Percentiles rank a stretch among this genome's conserved stretches.
Evolutionary conservation across 1,139 yeast species (phyloP).

Genomic region (Hyphopichia wangnamkhiaoensis): DNA sequence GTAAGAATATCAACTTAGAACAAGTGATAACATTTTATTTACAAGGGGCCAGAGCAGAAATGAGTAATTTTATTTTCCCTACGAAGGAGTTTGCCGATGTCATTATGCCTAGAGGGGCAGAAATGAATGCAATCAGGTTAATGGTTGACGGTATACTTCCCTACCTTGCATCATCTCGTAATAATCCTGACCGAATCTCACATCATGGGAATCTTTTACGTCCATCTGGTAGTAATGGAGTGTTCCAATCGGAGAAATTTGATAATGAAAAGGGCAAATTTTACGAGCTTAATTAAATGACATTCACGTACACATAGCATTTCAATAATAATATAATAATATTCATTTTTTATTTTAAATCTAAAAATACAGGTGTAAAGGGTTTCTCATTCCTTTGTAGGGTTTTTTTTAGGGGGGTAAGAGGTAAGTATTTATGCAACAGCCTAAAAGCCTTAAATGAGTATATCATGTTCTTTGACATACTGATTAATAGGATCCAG

Average conservation of each 20-base stretch:
- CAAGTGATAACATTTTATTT: conserved; percentile 60
- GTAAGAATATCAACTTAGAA: conserved; percentile 39
- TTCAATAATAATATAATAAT: background rate
- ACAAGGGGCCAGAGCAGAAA: conserved; percentile 70
- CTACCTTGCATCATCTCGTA: conserved; percentile 31
- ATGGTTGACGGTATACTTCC: conserved; percentile 72
- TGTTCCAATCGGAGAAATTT: conserved; percentile 42
- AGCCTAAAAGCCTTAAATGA: too few species aligned
- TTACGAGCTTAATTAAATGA: conserved; percentile 42
- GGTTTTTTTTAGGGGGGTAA: too few species aligned
- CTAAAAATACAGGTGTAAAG: conserved; percentile 3
- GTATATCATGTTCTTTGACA: conserved; percentile 23
- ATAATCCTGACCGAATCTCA: conserved; percentile 15
- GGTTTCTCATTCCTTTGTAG: background rate
- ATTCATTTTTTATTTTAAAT: conserved; percentile 5
- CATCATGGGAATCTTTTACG: conserved; percentile 20
- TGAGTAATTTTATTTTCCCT: conserved; percentile 69
- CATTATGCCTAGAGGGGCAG: conserved; percentile 75
- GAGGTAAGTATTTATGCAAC: too few species aligned
- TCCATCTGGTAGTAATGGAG: conserved; percentile 20
- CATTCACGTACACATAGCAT: background rate
- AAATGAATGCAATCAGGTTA: conserved; percentile 59
- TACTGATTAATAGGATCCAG: conserved; percentile 49
- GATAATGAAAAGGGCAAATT: conserved; percentile 52
- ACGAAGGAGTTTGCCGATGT: conserved; percentile 83